Conservation (phyloP, 345 rosid genomes). For the Turritis glabra region DNA sequence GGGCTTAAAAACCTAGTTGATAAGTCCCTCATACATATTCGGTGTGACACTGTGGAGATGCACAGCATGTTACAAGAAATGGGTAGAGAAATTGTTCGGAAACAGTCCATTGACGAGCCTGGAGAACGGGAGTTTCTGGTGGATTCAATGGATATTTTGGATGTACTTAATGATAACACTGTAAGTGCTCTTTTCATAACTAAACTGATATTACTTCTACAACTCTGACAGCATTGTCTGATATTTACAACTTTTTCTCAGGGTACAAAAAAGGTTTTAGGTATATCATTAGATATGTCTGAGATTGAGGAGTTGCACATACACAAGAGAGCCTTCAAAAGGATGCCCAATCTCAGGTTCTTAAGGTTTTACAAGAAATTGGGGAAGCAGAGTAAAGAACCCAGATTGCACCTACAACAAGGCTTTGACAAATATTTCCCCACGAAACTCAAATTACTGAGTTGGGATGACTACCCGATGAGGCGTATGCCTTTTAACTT, state of each 20-base stretch:
- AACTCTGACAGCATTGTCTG: background rate
- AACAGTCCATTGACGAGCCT: background rate
- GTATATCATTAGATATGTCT: constrained; percentile 9
- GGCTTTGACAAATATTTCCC: background rate
- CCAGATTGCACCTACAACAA: background rate
- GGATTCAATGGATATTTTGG: constrained; percentile 15
- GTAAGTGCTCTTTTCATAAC: background rate
- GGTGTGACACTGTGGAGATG: background rate
- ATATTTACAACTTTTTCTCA: background rate
- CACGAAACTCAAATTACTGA: background rate
- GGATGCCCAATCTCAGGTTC: constrained; percentile 31
- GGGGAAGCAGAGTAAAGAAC: background rate
- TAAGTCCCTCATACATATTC: background rate
- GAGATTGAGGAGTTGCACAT: background rate
- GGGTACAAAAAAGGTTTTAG: constrained; percentile 30
- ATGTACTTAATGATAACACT: background rate
- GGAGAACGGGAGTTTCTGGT: constrained; percentile 11
- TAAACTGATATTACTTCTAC: no score
- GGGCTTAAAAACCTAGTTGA: background rate
- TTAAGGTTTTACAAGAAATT: background rate
- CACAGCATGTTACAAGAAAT: background rate
- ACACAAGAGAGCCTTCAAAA: background rate
- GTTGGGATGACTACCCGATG: background rate
- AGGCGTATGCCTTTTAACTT: background rate
- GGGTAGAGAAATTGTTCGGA: background rate